A percentile compares a stretch with the other conserved stretches of the same genome.
Evolutionary conservation across 352 stramenopile genomes (phyloP).

Genomic region (Globisporangium perplexum): DNA sequence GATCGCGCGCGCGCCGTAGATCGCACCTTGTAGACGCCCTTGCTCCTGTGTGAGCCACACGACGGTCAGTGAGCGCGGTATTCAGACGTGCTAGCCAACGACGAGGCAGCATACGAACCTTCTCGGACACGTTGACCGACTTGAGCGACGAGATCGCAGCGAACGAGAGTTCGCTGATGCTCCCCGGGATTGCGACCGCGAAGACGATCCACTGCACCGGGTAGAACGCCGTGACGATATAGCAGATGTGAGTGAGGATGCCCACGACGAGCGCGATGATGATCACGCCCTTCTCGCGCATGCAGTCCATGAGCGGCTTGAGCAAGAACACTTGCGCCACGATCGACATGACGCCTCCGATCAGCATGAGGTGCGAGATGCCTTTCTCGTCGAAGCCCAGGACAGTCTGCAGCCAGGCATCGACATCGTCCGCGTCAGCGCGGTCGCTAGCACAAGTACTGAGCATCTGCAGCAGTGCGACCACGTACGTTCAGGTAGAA

Average conservation of each 20-base stretch:
- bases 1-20: constrained; percentile 58
- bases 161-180: constrained; percentile 63
- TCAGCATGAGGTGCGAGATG: constrained; percentile 50
- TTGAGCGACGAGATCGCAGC: constrained; percentile 60
- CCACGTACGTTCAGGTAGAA: constrained; percentile 70
- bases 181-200: constrained; percentile 27
- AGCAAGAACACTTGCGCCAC: constrained; percentile 54
- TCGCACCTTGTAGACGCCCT: constrained; percentile 65
- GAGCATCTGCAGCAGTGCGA: background rate
- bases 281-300: constrained; percentile 64
- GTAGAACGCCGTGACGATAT: constrained; percentile 38
- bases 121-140: constrained; percentile 55
- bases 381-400: constrained; percentile 68
- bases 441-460: background rate
- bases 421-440: background rate
- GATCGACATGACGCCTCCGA: constrained; percentile 49
- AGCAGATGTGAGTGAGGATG: constrained; percentile 34
- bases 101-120: constrained; percentile 16
- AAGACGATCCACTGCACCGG: constrained; percentile 60
- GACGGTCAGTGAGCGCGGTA: background rate
- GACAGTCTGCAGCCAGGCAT: constrained; percentile 28
- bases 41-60: constrained; percentile 31
- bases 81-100: background rate
- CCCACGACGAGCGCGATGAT: constrained; percentile 40
- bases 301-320: constrained; percentile 47